phyloP scores from a whole-genome alignment of 306 rosid species.

The Heteromeles arbutifolia region DNA sequence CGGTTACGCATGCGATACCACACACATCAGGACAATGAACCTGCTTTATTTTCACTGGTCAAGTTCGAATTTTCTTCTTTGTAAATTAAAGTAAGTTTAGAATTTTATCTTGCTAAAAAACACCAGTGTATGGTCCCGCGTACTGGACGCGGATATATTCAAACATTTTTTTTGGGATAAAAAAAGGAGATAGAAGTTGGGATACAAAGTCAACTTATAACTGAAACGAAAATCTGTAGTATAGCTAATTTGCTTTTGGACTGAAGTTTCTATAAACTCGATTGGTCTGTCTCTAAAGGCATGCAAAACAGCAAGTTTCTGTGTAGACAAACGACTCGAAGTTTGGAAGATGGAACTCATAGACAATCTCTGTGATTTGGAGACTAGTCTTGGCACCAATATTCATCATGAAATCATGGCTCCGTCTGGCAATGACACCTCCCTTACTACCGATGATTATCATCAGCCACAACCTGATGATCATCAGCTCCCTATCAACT shows the following conservation, averaged over 20 bases:
- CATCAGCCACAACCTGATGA: background rate
- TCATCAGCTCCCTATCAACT: constrained; percentile 16
- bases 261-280: background rate
- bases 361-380: constrained; percentile 14
- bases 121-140: background rate
- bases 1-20: background rate
- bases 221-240: background rate
- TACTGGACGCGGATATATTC: background rate
- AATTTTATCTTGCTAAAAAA: background rate
- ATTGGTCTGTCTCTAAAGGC: background rate
- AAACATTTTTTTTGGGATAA: background rate
- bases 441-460: constrained; percentile 1
- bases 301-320: constrained; percentile 3
- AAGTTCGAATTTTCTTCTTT: too few species aligned
- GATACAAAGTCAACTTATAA: constrained; percentile 1
- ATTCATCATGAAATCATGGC: constrained; percentile 16
- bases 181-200: background rate
- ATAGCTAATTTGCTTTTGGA: background rate
- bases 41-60: background rate
- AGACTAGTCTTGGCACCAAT: constrained; percentile 8
- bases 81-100: too few species aligned
- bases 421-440: constrained; percentile 9
- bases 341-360: constrained; percentile 12
- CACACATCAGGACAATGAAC: background rate
- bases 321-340: background rate